phyloP scores from a whole-genome alignment of 2,329 filamentous ascomycete species.

The Colletotrichum plurivorum region DNA sequence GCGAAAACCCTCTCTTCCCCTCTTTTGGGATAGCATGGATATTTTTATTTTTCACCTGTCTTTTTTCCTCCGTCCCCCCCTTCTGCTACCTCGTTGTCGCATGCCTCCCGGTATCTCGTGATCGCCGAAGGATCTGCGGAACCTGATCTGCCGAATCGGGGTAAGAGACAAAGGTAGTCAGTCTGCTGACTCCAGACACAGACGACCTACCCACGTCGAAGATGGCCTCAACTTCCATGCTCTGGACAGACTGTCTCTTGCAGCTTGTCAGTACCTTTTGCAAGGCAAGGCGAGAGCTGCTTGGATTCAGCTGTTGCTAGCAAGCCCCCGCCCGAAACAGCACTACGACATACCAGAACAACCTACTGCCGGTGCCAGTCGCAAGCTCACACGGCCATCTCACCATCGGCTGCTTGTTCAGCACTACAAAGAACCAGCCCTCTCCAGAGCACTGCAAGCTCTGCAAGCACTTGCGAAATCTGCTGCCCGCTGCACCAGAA shows the following conservation, averaged over 20 bases:
- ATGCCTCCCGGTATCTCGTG: conserved; percentile 16
- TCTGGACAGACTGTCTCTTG: not conserved
- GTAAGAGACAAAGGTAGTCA: conserved; percentile 26
- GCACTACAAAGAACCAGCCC: conserved; percentile 3
- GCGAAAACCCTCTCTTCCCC: conserved; percentile 14
- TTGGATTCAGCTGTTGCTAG: not conserved
- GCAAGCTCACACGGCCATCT: conserved; percentile 27
- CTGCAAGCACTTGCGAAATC: not conserved
- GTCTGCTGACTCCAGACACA: conserved; percentile 32
- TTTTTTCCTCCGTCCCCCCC: not conserved
- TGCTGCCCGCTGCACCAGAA: not conserved
- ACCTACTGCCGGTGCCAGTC: conserved; percentile 5
- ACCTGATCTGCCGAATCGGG: conserved; percentile 32
- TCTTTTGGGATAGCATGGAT: not conserved
- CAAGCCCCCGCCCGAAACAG: not conserved
- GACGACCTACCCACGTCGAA: not conserved
- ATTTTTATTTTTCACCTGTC: not conserved
- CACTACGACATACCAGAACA: conserved; percentile 3
- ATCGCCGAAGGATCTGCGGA: conserved; percentile 25
- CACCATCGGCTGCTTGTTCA: not conserved
- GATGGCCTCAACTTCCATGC: not conserved
- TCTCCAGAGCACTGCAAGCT: not conserved
- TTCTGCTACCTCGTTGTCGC: too few relatives aligned
- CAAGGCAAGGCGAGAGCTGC: not conserved
- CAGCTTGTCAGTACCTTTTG: not conserved